phyloP scores from a whole-genome alignment of 2,329 filamentous ascomycete species.

The Meredithiella fracta region DNA sequence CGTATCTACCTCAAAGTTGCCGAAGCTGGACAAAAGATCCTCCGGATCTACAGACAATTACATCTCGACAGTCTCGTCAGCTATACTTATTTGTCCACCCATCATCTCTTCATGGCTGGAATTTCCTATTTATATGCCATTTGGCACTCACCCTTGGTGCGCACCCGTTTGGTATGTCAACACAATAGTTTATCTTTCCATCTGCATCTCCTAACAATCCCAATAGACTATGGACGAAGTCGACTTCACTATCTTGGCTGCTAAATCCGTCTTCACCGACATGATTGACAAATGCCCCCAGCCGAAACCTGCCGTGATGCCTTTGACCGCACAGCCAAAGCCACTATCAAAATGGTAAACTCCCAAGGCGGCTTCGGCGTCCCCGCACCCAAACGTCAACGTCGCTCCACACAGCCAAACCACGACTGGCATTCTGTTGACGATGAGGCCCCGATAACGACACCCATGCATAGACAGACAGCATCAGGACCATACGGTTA shows the following conservation, averaged over 20 bases:
- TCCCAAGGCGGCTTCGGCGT: slow-evolving; percentile 66
- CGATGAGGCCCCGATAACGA: slow-evolving; percentile 16
- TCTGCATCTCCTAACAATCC: slow-evolving; percentile 20
- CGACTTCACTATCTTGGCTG: slow-evolving; percentile 88
- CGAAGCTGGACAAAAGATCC: slow-evolving; percentile 81
- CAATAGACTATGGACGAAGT: slow-evolving; percentile 76
- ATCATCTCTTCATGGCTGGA: slow-evolving; percentile 94
- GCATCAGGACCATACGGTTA: not conserved
- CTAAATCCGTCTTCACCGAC: slow-evolving; percentile 81
- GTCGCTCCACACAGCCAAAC: slow-evolving; percentile 16
- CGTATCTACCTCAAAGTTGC: slow-evolving; percentile 87
- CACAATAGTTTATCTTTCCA: not conserved
- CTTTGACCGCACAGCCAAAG: slow-evolving; percentile 87
- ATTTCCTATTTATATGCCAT: slow-evolving; percentile 94
- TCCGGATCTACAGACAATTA: slow-evolving; percentile 78
- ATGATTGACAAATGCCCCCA: slow-evolving; percentile 89
- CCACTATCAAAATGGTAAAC: slow-evolving; percentile 87
- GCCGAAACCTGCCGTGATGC: slow-evolving; percentile 90
- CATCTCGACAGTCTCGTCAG: slow-evolving; percentile 82
- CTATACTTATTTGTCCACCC: slow-evolving; percentile 88
- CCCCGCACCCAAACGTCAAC: slow-evolving; percentile 19
- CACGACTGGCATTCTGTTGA: slow-evolving; percentile 21
- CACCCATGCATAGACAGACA: slow-evolving; percentile 10
- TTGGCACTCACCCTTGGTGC: slow-evolving; percentile 84
- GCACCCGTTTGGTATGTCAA: slow-evolving; percentile 65